phyloP scores from a whole-genome alignment of 2,329 filamentous ascomycete genomes.

The Xylariaceae sp. region DNA sequence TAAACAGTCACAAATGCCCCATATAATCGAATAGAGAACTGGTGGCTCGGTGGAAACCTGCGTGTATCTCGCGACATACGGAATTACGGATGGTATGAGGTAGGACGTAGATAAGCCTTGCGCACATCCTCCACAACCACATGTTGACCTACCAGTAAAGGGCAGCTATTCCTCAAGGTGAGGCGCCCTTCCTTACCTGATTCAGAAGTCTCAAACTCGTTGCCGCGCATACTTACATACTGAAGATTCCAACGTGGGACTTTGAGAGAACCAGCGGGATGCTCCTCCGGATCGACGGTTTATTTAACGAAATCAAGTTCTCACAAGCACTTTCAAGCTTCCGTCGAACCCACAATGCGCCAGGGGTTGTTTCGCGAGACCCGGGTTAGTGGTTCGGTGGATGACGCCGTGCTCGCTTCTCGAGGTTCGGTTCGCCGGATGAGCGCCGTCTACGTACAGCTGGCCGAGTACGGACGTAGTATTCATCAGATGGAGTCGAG shows the following conservation, averaged over 20 bases:
- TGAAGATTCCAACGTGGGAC: background rate
- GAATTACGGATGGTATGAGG: constrained; percentile 5
- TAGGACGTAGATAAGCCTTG: background rate
- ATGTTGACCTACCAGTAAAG: constrained; percentile 1
- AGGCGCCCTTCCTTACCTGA: constrained; percentile 7
- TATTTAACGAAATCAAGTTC: constrained; percentile 2
- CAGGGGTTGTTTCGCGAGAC: background rate
- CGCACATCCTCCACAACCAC: background rate
- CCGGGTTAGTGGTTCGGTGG: background rate
- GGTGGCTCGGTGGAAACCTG: background rate
- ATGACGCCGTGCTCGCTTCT: background rate
- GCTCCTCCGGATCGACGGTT: constrained; percentile 13
- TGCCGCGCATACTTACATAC: background rate
- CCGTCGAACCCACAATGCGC: background rate
- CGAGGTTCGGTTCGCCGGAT: background rate
- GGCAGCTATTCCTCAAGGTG: constrained; percentile 3
- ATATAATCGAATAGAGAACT: background rate
- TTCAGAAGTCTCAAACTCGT: background rate
- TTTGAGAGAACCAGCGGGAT: background rate
- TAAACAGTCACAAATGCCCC: background rate
- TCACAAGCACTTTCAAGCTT: background rate
- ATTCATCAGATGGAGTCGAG: too few relatives aligned
- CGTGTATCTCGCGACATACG: background rate
- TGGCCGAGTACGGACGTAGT: background rate
- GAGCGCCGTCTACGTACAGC: background rate